Evolutionary conservation across 768 basidiomycete genomes (phyloP), one percentile per base, ranked within the genome.

Genomic region (Inosperma sp.): DNA sequence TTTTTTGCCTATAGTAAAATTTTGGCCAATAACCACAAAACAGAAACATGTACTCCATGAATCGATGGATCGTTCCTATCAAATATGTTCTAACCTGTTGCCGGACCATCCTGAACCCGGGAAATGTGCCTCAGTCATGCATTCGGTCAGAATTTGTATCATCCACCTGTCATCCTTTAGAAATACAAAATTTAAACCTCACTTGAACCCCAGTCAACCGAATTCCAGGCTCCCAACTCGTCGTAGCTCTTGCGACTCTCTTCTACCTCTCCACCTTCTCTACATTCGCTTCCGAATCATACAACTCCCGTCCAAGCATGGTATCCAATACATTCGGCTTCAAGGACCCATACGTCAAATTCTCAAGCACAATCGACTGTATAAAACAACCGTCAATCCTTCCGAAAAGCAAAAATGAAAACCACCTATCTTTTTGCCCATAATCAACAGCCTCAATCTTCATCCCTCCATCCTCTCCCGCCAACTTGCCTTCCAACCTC

Each of bases 261-360:
- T 78, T 71, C 93, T 94, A 93, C 21, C 88, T 81, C 33, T 69
- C 76, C 52, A 79, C 75, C 70, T 99, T 99, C 51, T 88, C 89
- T 2, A 78, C 74, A 0, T 77, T 65, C 4, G 86, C 77, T 9
- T 64, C 62, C 17, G 84, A 79, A 44, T 89, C 92, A 55, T 88
- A 89, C n/a, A 98, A 76, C 1, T 86, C 73, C 0, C 87, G 93
- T 1, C 96, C 96, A 13, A 98, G 85, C 67, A 97, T 99, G 63
- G 93, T 76, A 64, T 99, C 95, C 23, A 97, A 73, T 51, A 96
- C 79, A 57, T 88, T 92, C 5, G 94, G 94, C 63, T 83, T 86
- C 29, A 68, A 59, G 72, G 93, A 97, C 1, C 75, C 62, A 56
- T 84, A 67, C 2, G 86, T 68, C 10, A 93, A 70, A 65, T 99